Evolutionary conservation across 345 rosid genomes (phyloP).

Genomic region (Populus simonii): DNA sequence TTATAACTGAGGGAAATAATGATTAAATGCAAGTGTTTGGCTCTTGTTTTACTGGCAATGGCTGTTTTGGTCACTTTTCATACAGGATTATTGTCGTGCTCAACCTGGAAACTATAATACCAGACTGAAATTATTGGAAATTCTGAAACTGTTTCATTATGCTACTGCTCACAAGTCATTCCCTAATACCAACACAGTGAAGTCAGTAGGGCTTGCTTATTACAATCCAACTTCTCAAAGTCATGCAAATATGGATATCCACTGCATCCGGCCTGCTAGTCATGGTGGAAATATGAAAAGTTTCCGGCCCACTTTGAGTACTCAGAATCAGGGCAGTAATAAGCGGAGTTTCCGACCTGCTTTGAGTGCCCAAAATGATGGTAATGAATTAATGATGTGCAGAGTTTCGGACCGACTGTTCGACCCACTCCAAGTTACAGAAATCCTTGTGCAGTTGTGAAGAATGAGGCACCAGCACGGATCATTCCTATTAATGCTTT

Average conservation of each 20-base stretch:
- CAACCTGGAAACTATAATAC: constrained; percentile 75
- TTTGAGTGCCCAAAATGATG: constrained; percentile 28
- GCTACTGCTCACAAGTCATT: constrained; percentile 36
- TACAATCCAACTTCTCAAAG: constrained; percentile 15
- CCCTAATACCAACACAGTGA: constrained; percentile 31
- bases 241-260: constrained; percentile 16
- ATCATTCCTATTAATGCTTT: constrained; percentile 75
- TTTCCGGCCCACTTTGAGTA: constrained; percentile 43
- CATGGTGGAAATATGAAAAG: constrained; percentile 33
- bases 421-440: constrained; percentile 78
- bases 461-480: constrained; percentile 84
- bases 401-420: constrained; percentile 57
- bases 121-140: constrained; percentile 74
- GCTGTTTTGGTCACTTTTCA: not conserved
- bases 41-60: constrained; percentile 8
- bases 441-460: constrained; percentile 74
- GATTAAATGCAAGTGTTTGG: not conserved
- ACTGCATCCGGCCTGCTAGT: constrained; percentile 13
- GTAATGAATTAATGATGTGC: constrained; percentile 19
- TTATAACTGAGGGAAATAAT: not conserved
- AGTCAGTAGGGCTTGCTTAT: constrained; percentile 28
- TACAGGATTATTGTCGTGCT: constrained; percentile 78
- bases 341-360: constrained; percentile 6
- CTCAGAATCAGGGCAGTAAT: constrained; percentile 20
- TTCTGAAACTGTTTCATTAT: constrained; percentile 43